Percentiles rank a stretch among this genome's conserved stretches.
These are phyloP conservation scores for Zygoascus bituminiphila DNA, from an alignment of 805 yeast genomes.

Conservation along the genomic window DNA sequence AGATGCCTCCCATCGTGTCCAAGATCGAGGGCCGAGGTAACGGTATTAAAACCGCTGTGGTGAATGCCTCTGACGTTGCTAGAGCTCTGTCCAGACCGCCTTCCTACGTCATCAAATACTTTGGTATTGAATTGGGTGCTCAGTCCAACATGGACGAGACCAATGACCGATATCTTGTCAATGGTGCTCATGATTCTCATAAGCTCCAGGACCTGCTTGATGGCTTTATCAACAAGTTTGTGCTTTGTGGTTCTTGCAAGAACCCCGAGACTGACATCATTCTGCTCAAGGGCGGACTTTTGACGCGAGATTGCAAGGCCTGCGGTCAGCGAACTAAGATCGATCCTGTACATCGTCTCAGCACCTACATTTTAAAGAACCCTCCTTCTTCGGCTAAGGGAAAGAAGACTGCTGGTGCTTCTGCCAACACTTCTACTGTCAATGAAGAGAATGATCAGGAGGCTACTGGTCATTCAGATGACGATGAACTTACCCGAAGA, in stretches of 20 bases:
- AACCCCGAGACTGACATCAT: conserved; percentile 95
- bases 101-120: conserved; percentile 82
- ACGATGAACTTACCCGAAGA: conserved; percentile 67
- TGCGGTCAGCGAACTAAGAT: conserved; percentile 86
- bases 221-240: conserved; percentile 88
- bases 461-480: conserved; percentile 42
- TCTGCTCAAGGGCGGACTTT: conserved; percentile 61
- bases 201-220: conserved; percentile 91
- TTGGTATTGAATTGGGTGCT: conserved; percentile 96
- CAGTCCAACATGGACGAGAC: conserved; percentile 64
- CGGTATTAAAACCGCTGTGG: conserved; percentile 94
- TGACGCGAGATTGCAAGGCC: conserved; percentile 93
- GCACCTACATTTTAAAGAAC: conserved; percentile 82
- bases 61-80: conserved; percentile 87
- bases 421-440: conserved; percentile 72
- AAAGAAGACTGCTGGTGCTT: conserved; percentile 50
- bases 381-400: conserved; percentile 48
- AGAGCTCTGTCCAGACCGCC: conserved; percentile 92
- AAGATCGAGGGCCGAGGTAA: conserved; percentile 98
- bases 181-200: conserved; percentile 86
- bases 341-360: conserved; percentile 78
- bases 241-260: conserved; percentile 88
- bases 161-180: conserved; percentile 81
- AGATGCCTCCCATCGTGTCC: conserved; percentile 97
- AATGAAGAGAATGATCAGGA: conserved; percentile 35